phyloP scores from a whole-genome alignment of 2,329 filamentous ascomycete species.

The Diaporthe ilicicola region DNA sequence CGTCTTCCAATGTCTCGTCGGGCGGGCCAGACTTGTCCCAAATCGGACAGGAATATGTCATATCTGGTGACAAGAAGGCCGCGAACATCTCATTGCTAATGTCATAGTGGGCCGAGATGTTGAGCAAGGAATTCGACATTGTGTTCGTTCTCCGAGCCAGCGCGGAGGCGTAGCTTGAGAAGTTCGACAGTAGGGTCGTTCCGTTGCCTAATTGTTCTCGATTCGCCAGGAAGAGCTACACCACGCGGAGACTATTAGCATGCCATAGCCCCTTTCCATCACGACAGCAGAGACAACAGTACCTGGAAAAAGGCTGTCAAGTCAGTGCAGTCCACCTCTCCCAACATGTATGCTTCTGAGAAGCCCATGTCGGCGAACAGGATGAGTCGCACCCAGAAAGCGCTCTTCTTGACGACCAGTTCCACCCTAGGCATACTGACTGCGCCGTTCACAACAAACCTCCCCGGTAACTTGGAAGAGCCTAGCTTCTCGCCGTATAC shows the following conservation, averaged over 20 bases:
- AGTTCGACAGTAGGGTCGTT: conserved; percentile 66
- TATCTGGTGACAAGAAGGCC: conserved; percentile 76
- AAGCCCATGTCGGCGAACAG: conserved; percentile 81
- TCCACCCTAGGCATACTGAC: conserved; percentile 56
- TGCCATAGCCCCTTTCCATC: neutral
- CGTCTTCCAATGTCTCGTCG: conserved; percentile 68
- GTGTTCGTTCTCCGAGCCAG: conserved; percentile 67
- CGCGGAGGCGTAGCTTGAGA: conserved; percentile 65
- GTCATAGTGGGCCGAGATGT: conserved; percentile 78
- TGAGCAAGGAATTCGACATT: conserved; percentile 66
- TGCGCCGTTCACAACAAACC: conserved; percentile 43
- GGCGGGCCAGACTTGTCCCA: conserved; percentile 59
- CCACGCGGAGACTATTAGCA: conserved; percentile 5
- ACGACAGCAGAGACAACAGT: conserved; percentile 28
- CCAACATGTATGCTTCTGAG: conserved; percentile 77
- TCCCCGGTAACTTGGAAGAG: conserved; percentile 42
- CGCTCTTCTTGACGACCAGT: conserved; percentile 68
- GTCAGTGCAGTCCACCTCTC: conserved; percentile 73
- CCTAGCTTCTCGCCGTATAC: conserved; percentile 57
- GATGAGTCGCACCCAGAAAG: conserved; percentile 75
- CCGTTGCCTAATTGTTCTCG: conserved; percentile 71
- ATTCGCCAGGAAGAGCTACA: conserved; percentile 75
- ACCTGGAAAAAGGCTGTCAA: conserved; percentile 75
- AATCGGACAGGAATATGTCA: conserved; percentile 79
- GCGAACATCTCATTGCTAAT: conserved; percentile 81